Evolutionary conservation across 345 rosid species (phyloP), one percentile per base, ranked within the genome.

Genomic region (Salix dunnii): DNA sequence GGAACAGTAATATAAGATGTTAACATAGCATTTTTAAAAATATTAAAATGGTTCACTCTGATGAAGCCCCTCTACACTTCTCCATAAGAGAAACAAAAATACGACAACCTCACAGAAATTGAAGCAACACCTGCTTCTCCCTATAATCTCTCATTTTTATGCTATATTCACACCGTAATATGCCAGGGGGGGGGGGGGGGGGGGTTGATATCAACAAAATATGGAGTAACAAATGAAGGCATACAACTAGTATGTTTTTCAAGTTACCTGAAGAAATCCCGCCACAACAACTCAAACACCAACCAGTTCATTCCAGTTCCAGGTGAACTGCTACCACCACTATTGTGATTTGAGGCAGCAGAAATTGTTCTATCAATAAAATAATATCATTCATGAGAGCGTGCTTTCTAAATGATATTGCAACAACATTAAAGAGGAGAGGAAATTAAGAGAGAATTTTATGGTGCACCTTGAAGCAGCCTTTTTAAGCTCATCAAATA

Each of bases 401-500:
- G 42, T 21, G 67, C 21, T 66, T 13, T 25, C 31, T 65, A 65
- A 64, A 68, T 61, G 7, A 60, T 68, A 46, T 64, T 25, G 2
- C 16, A 76, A 69, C 38, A 76, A 18, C 33, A 38, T 43, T 18
- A 72, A 12, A 48, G 51, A 21, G 30, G 25, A 78, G 48, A 23
- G 13, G 16, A 3, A 36, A 64, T 42, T 42, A 14, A 23, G 53
- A 36, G 49, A 38, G 20, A 33, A 25, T 17, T 40, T 27, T 17
- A 25, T 46, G 62, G 62, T 58, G 83, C 77, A 91, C 97, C 89
- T 84, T 42, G 86, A 63, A 35, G 89, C 86, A 53, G 96, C 85
- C 87, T 89, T 94, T 90, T 90, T 94, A n/a, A 94, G 89, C 87
- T 96, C 98, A 70, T 92, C 92, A 74, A 91, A 92, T 91, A 96